Conservation (phyloP, 1,139 yeast genomes). For the Meyerozyma guilliermondii region DNA sequence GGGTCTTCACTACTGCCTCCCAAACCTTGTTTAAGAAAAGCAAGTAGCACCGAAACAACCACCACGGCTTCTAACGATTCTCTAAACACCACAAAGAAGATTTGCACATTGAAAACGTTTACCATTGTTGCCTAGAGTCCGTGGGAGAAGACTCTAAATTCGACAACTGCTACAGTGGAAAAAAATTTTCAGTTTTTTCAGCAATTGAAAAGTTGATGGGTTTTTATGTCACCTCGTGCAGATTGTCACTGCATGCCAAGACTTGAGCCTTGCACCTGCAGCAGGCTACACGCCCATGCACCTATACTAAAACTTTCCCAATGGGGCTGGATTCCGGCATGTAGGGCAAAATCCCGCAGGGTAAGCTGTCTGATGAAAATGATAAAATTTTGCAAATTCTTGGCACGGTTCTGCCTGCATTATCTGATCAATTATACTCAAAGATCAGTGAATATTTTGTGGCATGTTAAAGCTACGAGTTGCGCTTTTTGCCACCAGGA, state of each 20-base stretch:
- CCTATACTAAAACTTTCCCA: background rate
- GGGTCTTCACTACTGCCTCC: constrained; percentile 17
- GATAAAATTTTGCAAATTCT: background rate
- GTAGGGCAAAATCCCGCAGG: background rate
- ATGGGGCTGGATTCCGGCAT: background rate
- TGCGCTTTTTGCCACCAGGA: background rate
- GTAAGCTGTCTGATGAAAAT: background rate
- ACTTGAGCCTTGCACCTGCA: background rate
- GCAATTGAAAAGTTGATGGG: background rate
- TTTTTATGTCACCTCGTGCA: background rate
- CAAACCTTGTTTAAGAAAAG: constrained; percentile 19
- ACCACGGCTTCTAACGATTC: constrained; percentile 19
- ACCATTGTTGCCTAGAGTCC: constrained; percentile 9
- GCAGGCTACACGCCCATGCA: background rate
- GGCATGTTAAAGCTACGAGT: background rate
- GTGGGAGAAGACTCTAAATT: background rate
- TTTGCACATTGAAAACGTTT: constrained; percentile 19
- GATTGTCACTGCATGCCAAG: background rate
- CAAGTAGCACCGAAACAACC: constrained; percentile 19
- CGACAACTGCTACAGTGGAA: background rate
- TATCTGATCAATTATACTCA: too few relatives aligned
- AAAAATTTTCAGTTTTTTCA: background rate
- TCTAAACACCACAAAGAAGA: constrained; percentile 20
- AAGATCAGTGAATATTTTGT: background rate
- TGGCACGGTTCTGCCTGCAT: background rate